Evolutionary conservation across 257 asterid genomes (phyloP).

Genomic region (Vinca minor): DNA sequence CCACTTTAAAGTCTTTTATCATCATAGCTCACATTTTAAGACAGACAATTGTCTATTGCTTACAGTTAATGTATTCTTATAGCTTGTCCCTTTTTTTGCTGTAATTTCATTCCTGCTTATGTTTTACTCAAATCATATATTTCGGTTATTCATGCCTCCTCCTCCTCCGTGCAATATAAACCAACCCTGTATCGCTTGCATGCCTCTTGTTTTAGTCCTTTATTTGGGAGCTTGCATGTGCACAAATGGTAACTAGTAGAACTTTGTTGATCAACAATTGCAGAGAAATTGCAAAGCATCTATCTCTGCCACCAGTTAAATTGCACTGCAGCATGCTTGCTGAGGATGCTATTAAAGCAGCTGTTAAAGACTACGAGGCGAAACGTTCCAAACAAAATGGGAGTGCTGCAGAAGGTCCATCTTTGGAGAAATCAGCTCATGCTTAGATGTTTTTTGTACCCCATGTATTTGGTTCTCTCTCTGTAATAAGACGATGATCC

Average conservation of each 20-base stretch:
- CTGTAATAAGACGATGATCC: no score
- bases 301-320: slow-evolving; percentile 90
- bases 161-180: no score
- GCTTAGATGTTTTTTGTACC: slow-evolving; percentile 28
- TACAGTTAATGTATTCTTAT: no score
- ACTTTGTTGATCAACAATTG: slow-evolving; percentile 1
- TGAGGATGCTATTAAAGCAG: slow-evolving; percentile 78
- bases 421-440: slow-evolving; percentile 27
- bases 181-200: no score
- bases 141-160: no score
- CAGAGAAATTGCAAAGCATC: slow-evolving; percentile 95
- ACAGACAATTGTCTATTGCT: neutral
- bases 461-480: neutral
- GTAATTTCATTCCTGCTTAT: no score
- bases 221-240: no score
- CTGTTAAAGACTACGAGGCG: slow-evolving; percentile 70
- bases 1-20: neutral
- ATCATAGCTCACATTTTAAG: neutral
- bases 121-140: no score
- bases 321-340: slow-evolving; percentile 99
- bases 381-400: slow-evolving; percentile 39
- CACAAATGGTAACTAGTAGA: no score
- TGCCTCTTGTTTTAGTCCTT: no score
- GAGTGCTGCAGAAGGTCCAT: slow-evolving; percentile 21
- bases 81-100: no score